Evolutionary conservation across 78 protist genomes (phyloP).

Genomic region (Protostelium mycophagum): DNA sequence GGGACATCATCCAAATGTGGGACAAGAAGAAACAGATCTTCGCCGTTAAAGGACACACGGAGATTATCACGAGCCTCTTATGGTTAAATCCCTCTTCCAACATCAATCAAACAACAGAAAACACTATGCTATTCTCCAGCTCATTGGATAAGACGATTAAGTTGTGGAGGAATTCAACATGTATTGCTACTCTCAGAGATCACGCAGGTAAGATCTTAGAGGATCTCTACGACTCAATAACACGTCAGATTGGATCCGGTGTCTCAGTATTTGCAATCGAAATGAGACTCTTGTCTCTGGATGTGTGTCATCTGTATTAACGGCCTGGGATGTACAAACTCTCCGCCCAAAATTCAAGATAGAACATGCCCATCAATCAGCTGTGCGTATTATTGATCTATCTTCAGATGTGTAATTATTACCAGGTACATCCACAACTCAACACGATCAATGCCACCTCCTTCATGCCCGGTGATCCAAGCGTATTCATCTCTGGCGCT

Average conservation of each 20-base stretch:
- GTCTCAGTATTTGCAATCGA: conserved; percentile 13
- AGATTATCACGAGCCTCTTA: not conserved
- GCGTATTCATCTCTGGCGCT: conserved; percentile 24
- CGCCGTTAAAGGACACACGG: not conserved
- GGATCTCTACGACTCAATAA: not conserved
- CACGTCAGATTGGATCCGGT: conserved; percentile 33
- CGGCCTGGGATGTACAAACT: conserved; percentile 22
- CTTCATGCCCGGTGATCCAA: conserved; percentile 7
- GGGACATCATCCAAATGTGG: not conserved
- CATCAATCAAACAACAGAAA: conserved; percentile 5
- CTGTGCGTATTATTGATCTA: too few species aligned
- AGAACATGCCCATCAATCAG: conserved; percentile 16
- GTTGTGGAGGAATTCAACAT: conserved; percentile 9
- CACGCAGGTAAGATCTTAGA: conserved; percentile 14
- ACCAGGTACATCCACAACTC: not conserved
- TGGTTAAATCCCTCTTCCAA: not conserved
- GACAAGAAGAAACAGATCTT: not conserved
- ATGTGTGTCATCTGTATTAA: conserved; percentile 25
- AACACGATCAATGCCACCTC: conserved; percentile 31
- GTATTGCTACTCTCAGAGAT: conserved; percentile 3
- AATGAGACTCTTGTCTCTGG: conserved; percentile 21
- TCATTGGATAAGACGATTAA: conserved; percentile 43
- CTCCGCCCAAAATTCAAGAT: conserved; percentile 1
- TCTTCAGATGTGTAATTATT: too few species aligned
- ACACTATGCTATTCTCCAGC: conserved; percentile 34